Conservation (phyloP, 176 grass and related monocot species). For the Oryza rufipogon region DNA sequence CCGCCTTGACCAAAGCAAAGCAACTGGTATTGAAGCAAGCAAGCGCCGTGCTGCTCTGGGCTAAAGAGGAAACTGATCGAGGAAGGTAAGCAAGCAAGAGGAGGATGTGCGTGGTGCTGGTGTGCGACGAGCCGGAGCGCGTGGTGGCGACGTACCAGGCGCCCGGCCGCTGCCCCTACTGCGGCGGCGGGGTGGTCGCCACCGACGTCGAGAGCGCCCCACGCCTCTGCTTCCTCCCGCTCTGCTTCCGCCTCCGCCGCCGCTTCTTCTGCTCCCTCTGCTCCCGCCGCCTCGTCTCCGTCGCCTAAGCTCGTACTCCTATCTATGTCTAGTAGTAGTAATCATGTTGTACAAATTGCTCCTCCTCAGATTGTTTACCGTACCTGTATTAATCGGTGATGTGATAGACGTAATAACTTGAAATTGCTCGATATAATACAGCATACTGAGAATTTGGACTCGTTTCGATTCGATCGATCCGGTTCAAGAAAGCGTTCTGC, state of each 20-base stretch:
- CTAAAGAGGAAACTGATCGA: neutral
- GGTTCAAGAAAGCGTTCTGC: neutral
- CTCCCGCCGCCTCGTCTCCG: constrained; percentile 46
- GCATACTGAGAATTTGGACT: neutral
- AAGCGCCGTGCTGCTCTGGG: neutral
- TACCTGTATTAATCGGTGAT: neutral
- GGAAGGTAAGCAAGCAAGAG: neutral
- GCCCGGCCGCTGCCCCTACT: constrained; percentile 69
- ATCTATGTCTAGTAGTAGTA: neutral
- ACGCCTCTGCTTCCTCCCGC: constrained; percentile 57
- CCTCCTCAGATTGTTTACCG: neutral
- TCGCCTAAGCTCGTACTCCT: constrained; percentile 4
- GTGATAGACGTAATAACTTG: neutral
- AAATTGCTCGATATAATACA: neutral
- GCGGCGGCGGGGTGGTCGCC: constrained; percentile 55
- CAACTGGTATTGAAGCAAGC: too few relatives aligned
- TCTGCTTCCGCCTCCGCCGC: constrained; percentile 58
- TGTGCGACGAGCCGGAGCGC: constrained; percentile 67
- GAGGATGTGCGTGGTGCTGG: constrained; percentile 67
- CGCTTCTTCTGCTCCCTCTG: constrained; percentile 65
- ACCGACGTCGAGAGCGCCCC: constrained; percentile 68
- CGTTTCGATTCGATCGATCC: neutral
- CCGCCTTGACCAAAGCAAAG: neutral
- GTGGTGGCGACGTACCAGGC: constrained; percentile 58
- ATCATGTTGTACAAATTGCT: neutral